Conservation (phyloP, 139 green algal species). For the Pedinophyceae sp. region DNA sequence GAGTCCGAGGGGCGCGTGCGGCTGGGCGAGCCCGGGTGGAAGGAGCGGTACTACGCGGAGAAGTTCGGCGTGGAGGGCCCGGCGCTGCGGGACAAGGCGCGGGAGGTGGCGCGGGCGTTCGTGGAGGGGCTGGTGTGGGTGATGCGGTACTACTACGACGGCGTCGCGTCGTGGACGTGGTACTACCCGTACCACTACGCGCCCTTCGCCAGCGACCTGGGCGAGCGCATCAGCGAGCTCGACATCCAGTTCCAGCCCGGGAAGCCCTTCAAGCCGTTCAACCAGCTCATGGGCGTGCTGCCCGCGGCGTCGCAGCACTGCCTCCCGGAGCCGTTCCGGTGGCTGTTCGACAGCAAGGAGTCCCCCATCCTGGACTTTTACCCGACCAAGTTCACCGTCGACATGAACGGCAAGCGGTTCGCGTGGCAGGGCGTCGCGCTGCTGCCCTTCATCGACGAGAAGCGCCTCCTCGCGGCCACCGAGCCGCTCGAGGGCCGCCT, state of each 20-base stretch:
- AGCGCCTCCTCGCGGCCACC: slow-evolving; percentile 39
- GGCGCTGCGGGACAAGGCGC: slow-evolving; percentile 14
- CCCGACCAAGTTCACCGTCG: slow-evolving; percentile 76
- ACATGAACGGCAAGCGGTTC: slow-evolving; percentile 99
- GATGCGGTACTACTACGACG: slow-evolving; percentile 27
- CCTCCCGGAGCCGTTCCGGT: slow-evolving; percentile 45
- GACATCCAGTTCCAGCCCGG: slow-evolving; percentile 59
- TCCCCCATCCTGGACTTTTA: slow-evolving; percentile 97
- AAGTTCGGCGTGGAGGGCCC: slow-evolving; percentile 22
- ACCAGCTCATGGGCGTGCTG: slow-evolving; percentile 97
- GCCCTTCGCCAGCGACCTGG: slow-evolving; percentile 93
- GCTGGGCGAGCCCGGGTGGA: slow-evolving; percentile 83
- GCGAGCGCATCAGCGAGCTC: slow-evolving; percentile 21
- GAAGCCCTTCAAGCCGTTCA: slow-evolving; percentile 88
- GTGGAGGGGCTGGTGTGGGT: slow-evolving; percentile 92
- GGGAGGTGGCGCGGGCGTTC: slow-evolving; percentile 58
- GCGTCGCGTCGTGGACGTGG: slow-evolving; percentile 53
- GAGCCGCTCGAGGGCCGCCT: slow-evolving; percentile 18
- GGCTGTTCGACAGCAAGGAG: slow-evolving; percentile 55
- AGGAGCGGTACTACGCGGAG: slow-evolving; percentile 68
- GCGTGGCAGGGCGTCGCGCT: slow-evolving; percentile 94
- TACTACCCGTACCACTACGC: slow-evolving; percentile 99
- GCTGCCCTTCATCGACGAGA: slow-evolving; percentile 95
- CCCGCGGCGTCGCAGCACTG: slow-evolving; percentile 68
- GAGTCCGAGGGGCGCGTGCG: slow-evolving; percentile 55